Evolutionary conservation across 495 filamentous ascomycete genomes (phyloP), one percentile per base, ranked within the genome.

Genomic region (Cairneyella variabilis): DNA sequence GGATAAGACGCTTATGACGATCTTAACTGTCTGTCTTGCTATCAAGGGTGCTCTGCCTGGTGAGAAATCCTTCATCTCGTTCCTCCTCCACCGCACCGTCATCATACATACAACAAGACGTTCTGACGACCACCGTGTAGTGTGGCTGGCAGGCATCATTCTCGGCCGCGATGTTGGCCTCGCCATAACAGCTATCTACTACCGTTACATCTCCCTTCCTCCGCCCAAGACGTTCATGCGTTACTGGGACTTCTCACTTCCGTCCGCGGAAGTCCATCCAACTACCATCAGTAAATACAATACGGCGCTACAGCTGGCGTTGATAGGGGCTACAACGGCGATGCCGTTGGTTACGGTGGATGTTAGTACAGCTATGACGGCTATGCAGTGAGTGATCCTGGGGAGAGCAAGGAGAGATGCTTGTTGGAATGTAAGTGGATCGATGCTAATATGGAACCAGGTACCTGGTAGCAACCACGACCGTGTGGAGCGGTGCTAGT

Each of bases 241-340:
- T n/a, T 98, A 97, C 66, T 98, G 95, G 95, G 95, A 98, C 65
- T 97, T 97, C 61, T 88, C 84, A 10, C 79, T 98, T 16, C 93
- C 93, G 0, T 88, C 83, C 40, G 93, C 93, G 1, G 93, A 97
- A 67, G 93, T 98, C 3, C 85, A 85, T 57, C 93, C 93, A 0
- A 98, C 93, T 0, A 81, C 75, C 14, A 89, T 98, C 58, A 93
- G 88, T 58, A 98, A 98, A 76, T 80, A 85, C 53, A 95, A 95
- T 58, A 95, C 90, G 0, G 84, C 84, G 1, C 62, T 95, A 62
- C 90, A 95, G 67, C 65, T 95, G 30, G 82, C 82, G 12, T 71
- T 95, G 46, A 86, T 95, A 60, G 90, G 88, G 5, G 72, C 79
- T 27, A 89, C 86, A 2, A 91, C 89, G 61, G 81, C 81, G 1